Evolutionary conservation across 805 yeast species (phyloP), one percentile per base, ranked within the genome.

Genomic region (Saccharomycopsis malanga): DNA sequence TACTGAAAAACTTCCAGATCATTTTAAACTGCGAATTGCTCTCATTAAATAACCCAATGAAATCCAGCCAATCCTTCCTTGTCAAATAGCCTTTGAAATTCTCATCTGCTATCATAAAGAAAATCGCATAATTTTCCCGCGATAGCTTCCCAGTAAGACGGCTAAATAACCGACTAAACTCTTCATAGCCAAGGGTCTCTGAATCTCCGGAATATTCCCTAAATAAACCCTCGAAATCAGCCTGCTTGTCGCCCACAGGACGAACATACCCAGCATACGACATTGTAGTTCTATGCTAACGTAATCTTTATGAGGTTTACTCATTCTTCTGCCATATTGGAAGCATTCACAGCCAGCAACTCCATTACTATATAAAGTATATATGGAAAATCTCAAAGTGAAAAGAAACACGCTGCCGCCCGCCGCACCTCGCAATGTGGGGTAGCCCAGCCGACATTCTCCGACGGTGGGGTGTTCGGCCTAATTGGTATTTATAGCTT

Each of bases 51-150:
- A 74, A 55, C 30, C 15, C 70, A 57, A 84, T 79, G 60, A 91
- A 85, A 37, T 73, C 72, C 43, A 76, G 66, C 83, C 95, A 91
- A 60, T 91, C 96, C 22, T 69, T 62, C 42, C 79, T 68, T 23
- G 76, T 72, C 42, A 87, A 70, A 50, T 72, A 79, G 5, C 96
- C 97, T 54, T 77, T 76, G 47, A 72, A 69, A 34, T 73, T 70
- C 49, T 76, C 76, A 65, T 91, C 98, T 14, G 95, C 87, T 23
- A 87, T 79, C 48, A 83, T 70, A 60, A 84, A 91, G 42, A 91
- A 77, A 51, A 89, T 72, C 4, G 83, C 84, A 22, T 17, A 49
- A 32, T 44, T 46, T 29, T 18, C 21, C 10, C 35, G 18, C 15
- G 25, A 27, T 5, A 41, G n/a, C 9, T 21, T 21, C n/a, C 37